Evolutionary conservation across 2,329 filamentous ascomycete species (phyloP).

Genomic region (Neonectria hederae): DNA sequence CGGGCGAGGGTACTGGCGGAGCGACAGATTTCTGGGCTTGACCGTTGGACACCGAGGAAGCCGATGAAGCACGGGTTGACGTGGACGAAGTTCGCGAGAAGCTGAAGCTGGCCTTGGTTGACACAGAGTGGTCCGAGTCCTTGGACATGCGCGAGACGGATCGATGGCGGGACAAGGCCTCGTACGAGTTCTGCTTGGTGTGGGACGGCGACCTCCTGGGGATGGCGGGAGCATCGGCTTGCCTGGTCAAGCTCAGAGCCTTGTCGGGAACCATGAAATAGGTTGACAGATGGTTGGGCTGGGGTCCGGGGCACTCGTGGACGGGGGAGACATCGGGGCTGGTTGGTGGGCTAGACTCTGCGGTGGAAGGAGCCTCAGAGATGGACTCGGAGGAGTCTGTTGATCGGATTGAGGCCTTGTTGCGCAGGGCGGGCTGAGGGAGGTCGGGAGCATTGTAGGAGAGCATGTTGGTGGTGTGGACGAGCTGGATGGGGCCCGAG

Average conservation of each 20-base stretch:
- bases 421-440: slow-evolving; percentile 49
- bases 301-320: slow-evolving; percentile 64
- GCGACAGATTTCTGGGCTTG: slow-evolving; percentile 42
- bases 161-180: slow-evolving; percentile 73
- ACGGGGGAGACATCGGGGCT: slow-evolving; percentile 72
- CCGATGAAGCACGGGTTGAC: slow-evolving; percentile 61
- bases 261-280: slow-evolving; percentile 69
- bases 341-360: slow-evolving; percentile 69
- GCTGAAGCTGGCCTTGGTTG: slow-evolving; percentile 65
- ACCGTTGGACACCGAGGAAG: slow-evolving; percentile 51
- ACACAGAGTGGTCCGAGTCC: slow-evolving; percentile 61
- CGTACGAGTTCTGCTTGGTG: slow-evolving; percentile 83
- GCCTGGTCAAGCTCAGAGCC: slow-evolving; percentile 46
- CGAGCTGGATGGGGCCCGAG: slow-evolving; percentile 84
- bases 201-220: slow-evolving; percentile 85
- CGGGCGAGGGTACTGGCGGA: slow-evolving; percentile 45
- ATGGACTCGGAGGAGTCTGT: slow-evolving; percentile 17
- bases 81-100: slow-evolving; percentile 68
- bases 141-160: slow-evolving; percentile 70
- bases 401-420: slow-evolving; percentile 50
- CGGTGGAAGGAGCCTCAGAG: slow-evolving; percentile 70
- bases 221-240: slow-evolving; percentile 62
- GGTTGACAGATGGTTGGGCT: slow-evolving; percentile 73
- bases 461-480: slow-evolving; percentile 96
- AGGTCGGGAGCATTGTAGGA: slow-evolving; percentile 95